Evolutionary conservation across 2,329 filamentous ascomycete genomes (phyloP), one percentile per base, ranked within the genome.

Genomic region (Colletotrichum tanaceti): DNA sequence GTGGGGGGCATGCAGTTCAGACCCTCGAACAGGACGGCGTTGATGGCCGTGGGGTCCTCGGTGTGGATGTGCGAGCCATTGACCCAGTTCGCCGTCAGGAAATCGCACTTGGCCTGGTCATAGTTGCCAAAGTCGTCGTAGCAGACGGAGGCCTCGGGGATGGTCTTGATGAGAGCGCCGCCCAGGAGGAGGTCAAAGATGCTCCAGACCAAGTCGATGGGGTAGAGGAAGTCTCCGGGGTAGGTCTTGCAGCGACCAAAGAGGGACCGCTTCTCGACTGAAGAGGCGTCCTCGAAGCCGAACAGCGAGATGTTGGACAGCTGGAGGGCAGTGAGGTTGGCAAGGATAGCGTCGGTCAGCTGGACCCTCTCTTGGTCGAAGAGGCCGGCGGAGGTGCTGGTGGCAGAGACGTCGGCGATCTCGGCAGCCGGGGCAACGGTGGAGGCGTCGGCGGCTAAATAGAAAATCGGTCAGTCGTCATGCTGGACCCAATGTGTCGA

Each of bases 141-240:
- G 68, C 79, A 80, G 18, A 71, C 71, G 5, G 78, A 72, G 9
- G 76, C 78, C 64, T 77, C 71, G 1, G 77, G 78, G 0, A 75
- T 65, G 3, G 77, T 74, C 65, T 79, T 73, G 54, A 77, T 75
- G 49, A 80, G 70, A 32, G 71, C 70, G 14, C 74, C 72, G 16
- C 77, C 78, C 14, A 78, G 70, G 16, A 82, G 73, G 20, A 77
- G 58, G 58, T 82, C 68, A n/a, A 82, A 77, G 3, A 81, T 59
- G 10, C 73, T 71, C 79, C 79, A 80, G 1, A 75, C 66, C 3
- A 68, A 14, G 0, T 62, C 49, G 3, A 58, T 71, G 0, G 79
- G 79, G 74, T 76, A 80, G 1, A 73, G 50, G 3, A 49, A 16
- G 9, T 80, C 78, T 4, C 77, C 77, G 2, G 78, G 78, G 20